Conservation (phyloP, 2,329 filamentous ascomycete genomes). For the Aspergillus sp. region DNA sequence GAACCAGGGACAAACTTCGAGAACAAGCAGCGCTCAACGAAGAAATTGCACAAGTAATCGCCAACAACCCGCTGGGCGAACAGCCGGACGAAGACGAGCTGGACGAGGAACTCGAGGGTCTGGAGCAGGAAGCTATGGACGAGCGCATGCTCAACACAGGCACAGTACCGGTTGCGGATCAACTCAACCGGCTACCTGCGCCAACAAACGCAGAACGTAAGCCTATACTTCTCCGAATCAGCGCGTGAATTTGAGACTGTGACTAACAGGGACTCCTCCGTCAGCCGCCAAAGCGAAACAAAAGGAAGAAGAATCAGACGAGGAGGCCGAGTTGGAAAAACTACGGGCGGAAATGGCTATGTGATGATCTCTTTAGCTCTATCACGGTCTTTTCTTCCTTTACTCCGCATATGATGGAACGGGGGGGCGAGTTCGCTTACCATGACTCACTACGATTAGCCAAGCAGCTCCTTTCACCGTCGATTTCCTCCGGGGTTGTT, state of each 20-base stretch:
- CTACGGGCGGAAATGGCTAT: slow-evolving; percentile 97
- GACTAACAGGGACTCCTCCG: slow-evolving; percentile 30
- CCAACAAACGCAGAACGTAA: slow-evolving; percentile 74
- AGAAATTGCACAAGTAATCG: slow-evolving; percentile 86
- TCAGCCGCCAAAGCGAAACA: slow-evolving; percentile 43
- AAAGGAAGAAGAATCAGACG: slow-evolving; percentile 76
- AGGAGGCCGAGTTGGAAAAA: slow-evolving; percentile 90
- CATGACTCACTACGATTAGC: slow-evolving; percentile 6
- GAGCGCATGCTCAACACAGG: slow-evolving; percentile 91
- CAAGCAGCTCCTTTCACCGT: slow-evolving; percentile 1
- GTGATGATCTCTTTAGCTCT: slow-evolving; percentile 46
- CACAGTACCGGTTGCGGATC: slow-evolving; percentile 75
- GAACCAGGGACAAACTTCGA: slow-evolving; percentile 76
- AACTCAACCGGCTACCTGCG: slow-evolving; percentile 72
- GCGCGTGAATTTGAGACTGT: background rate
- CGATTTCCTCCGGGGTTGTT: background rate
- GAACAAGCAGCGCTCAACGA: slow-evolving; percentile 93
- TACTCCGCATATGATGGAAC: slow-evolving; percentile 10
- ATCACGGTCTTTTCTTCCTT: background rate
- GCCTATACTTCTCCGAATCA: slow-evolving; percentile 35
- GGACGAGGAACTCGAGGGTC: slow-evolving; percentile 76
- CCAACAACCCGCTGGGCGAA: slow-evolving; percentile 65
- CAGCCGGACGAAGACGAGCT: slow-evolving; percentile 82
- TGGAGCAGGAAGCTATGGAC: slow-evolving; percentile 92
- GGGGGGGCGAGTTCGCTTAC: background rate